phyloP scores from a whole-genome alignment of 2,329 filamentous ascomycete species.

The Thelonectria discophora region DNA sequence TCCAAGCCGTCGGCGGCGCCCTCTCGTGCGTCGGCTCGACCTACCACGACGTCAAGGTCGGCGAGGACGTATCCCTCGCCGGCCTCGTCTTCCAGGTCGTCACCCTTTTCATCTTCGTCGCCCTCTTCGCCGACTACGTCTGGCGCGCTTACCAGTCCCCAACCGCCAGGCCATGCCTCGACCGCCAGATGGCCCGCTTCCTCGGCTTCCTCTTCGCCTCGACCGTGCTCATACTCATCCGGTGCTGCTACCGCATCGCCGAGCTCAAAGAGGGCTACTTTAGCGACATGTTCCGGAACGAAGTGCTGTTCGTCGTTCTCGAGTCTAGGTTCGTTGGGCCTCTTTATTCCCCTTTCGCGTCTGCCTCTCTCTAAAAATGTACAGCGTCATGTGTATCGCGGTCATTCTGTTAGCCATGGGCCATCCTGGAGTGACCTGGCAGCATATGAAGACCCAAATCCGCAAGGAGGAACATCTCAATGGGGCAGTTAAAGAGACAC shows the following conservation, averaged over 20 bases:
- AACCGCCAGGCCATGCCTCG: slow-evolving; percentile 40
- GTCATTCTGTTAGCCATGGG: not conserved
- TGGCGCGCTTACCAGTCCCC: slow-evolving; percentile 40
- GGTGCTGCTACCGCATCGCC: slow-evolving; percentile 66
- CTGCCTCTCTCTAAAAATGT: not conserved
- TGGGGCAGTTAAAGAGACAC: not conserved
- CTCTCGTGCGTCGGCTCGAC: slow-evolving; percentile 52
- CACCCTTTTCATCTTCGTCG: slow-evolving; percentile 56
- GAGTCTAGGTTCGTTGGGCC: slow-evolving; percentile 35
- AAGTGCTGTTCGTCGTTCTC: slow-evolving; percentile 38
- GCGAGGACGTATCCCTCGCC: slow-evolving; percentile 59
- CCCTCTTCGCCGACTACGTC: slow-evolving; percentile 55
- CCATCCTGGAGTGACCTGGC: not conserved
- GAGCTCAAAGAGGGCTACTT: slow-evolving; percentile 66
- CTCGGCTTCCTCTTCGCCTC: slow-evolving; percentile 58
- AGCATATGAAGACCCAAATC: too few species aligned
- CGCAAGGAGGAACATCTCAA: too few species aligned
- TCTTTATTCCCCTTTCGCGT: too few species aligned
- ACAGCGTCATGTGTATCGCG: slow-evolving; percentile 1
- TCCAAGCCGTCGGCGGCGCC: slow-evolving; percentile 62
- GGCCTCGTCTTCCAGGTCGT: slow-evolving; percentile 62
- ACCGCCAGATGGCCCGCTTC: slow-evolving; percentile 55
- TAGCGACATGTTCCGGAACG: slow-evolving; percentile 38
- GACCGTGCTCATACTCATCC: slow-evolving; percentile 64
- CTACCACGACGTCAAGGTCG: slow-evolving; percentile 41